Conservation (phyloP, 352 stramenopile genomes). For the Phytophthora podocarpi region DNA sequence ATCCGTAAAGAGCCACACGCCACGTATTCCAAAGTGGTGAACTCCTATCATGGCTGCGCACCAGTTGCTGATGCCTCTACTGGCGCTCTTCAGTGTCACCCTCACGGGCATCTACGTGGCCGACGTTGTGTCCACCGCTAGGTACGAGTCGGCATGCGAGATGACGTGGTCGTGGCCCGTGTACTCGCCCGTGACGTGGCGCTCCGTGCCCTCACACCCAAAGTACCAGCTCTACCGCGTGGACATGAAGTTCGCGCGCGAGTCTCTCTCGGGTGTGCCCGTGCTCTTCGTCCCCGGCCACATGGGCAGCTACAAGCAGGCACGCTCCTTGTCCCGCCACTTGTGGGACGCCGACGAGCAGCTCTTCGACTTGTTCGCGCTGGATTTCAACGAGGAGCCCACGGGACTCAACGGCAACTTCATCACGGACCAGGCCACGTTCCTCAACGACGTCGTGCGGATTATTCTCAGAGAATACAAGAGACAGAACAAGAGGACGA, state of each 20-base stretch:
- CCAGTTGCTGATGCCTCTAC: conserved; percentile 50
- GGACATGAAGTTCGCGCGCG: conserved; percentile 63
- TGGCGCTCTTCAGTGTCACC: conserved; percentile 58
- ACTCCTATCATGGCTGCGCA: conserved; percentile 12
- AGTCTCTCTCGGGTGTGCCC: conserved; percentile 62
- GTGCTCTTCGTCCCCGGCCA: conserved; percentile 87
- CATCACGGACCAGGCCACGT: conserved; percentile 71
- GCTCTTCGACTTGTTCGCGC: conserved; percentile 81
- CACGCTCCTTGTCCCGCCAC: conserved; percentile 76
- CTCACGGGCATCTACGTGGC: conserved; percentile 48
- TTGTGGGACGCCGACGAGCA: conserved; percentile 58
- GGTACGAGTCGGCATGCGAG: conserved; percentile 54
- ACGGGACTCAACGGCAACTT: conserved; percentile 73
- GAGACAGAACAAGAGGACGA: conserved; percentile 43
- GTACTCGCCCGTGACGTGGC: conserved; percentile 65
- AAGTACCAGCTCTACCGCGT: conserved; percentile 77
- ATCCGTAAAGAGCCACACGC: too few species aligned
- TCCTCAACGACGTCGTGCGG: conserved; percentile 74
- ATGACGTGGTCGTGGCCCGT: conserved; percentile 90
- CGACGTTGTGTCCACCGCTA: conserved; percentile 44
- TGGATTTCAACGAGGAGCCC: conserved; percentile 82
- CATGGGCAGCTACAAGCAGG: conserved; percentile 87
- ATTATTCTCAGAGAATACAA: conserved; percentile 79
- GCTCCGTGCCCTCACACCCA: conserved; percentile 33
- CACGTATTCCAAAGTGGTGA: too few species aligned